phyloP scores from a whole-genome alignment of 495 filamentous ascomycete genomes.

The Hypomontagnella submonticulosa region DNA sequence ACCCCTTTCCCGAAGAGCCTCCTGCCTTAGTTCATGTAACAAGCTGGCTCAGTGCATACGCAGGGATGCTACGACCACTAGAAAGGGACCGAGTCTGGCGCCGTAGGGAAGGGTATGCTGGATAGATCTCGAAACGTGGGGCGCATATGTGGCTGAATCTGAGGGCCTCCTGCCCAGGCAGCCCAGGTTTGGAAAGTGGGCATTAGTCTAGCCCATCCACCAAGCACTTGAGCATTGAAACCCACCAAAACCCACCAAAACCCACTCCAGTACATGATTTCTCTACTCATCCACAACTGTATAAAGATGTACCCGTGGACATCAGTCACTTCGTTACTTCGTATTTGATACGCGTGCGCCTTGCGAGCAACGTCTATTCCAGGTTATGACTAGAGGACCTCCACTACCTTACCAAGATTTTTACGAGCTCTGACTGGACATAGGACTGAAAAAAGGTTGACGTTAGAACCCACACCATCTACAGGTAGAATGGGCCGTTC shows the following conservation, averaged over 20 bases:
- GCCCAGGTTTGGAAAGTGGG: too few relatives aligned
- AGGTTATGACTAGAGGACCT: too few relatives aligned
- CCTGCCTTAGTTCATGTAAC: conserved; percentile 31
- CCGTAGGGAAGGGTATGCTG: neutral
- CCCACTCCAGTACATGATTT: too few relatives aligned
- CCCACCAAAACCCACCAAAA: too few relatives aligned
- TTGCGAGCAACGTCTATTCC: too few relatives aligned
- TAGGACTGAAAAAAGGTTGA: conserved; percentile 14
- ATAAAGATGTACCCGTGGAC: too few relatives aligned
- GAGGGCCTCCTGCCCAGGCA: neutral
- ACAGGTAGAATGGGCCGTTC: conserved; percentile 20
- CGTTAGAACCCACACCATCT: conserved; percentile 29
- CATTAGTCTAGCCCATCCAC: too few relatives aligned
- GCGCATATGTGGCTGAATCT: conserved; percentile 20
- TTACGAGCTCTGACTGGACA: conserved; percentile 31
- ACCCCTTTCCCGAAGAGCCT: conserved; percentile 37
- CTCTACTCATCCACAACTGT: too few relatives aligned
- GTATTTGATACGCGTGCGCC: too few relatives aligned
- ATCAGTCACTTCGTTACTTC: too few relatives aligned
- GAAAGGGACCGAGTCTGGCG: conserved; percentile 27
- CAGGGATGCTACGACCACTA: conserved; percentile 13
- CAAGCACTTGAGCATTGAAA: too few relatives aligned
- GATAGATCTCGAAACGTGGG: conserved; percentile 22
- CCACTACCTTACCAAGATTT: neutral
- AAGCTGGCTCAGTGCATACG: conserved; percentile 6